Percentiles rank a stretch among this genome's conserved stretches.
Evolutionary conservation across 2,329 filamentous ascomycete species (phyloP).

Genomic region (Colletotrichum tropicicola): DNA sequence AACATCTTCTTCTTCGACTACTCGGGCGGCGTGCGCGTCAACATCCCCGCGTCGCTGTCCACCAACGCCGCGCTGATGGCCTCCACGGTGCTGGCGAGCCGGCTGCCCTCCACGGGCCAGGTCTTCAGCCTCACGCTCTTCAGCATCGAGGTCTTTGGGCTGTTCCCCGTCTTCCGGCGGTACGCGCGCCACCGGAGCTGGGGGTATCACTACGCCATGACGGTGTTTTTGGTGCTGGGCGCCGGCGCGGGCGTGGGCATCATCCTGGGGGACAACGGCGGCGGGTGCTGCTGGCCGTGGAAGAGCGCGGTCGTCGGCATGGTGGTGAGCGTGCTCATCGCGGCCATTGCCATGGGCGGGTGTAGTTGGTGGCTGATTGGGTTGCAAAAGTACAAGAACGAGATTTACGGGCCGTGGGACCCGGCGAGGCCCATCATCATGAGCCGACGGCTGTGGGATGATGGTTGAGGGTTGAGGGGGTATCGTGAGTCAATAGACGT

Average conservation of each 20-base stretch:
- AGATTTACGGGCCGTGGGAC: slow-evolving; percentile 98
- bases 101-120: slow-evolving; percentile 88
- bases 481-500: neutral
- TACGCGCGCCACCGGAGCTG: slow-evolving; percentile 85
- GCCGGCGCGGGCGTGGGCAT: slow-evolving; percentile 82
- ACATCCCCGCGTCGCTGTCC: slow-evolving; percentile 79
- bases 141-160: slow-evolving; percentile 94
- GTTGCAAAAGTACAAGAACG: slow-evolving; percentile 98
- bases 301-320: slow-evolving; percentile 74
- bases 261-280: slow-evolving; percentile 57
- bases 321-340: slow-evolving; percentile 77
- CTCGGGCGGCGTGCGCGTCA: slow-evolving; percentile 52
- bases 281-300: slow-evolving; percentile 56
- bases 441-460: slow-evolving; percentile 67
- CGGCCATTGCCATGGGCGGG: slow-evolving; percentile 84
- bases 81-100: slow-evolving; percentile 89
- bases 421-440: slow-evolving; percentile 89
- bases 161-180: slow-evolving; percentile 97
- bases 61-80: slow-evolving; percentile 98
- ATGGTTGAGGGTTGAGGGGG: slow-evolving; percentile 30
- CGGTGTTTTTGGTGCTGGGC: slow-evolving; percentile 77
- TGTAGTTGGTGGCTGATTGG: slow-evolving; percentile 99
- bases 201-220: slow-evolving; percentile 81
- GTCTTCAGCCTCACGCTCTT: slow-evolving; percentile 96
- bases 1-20: slow-evolving; percentile 99